Base-by-base conservation (phyloP, 2,329 filamentous ascomycete species). In the Emmonsia crescens region DNA sequence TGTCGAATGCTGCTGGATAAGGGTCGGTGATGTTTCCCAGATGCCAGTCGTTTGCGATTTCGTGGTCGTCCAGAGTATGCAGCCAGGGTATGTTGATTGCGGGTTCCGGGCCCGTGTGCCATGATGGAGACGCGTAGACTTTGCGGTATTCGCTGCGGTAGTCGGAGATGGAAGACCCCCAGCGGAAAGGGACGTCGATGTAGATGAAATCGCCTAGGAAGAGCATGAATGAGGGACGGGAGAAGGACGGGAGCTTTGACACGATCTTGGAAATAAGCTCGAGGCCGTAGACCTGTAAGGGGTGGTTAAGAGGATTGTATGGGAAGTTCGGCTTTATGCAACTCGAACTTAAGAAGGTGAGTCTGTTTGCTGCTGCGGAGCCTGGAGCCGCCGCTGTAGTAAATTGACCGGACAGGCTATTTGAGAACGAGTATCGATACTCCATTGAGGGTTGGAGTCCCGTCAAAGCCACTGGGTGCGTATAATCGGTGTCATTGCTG, bases 31-130 rank as follows among this genome's bases (percentile, higher is more conserved):
- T 87, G 71, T 93, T 94, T 21, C 83, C 80, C 63, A 88, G 85
- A 36, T 74, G 74, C 91, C 92, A 97, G 75, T 97, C 94, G 68
- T 99, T 97, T 5, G 84, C 83, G 64, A 99, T 96, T 72, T 99
- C 94, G 70, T 99, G 94, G 72, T 99, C 94, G 71, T 99, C 94
- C 6, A 96, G 83, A 1, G 96, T 92, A 70, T 99, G 94, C 52
- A 97, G 90, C 94, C 94, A 99, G 68, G 92, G 95, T n/a, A 97
- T 79, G 57, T 74, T 68, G 29, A 75, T 71, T 29, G 73, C 70
- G 61, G 91, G 86, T 12, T 89, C 85, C 0, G 85, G 78, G 0
- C 83, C 63, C 24, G 66, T 62, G 16, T 65, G 80, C 94, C 94
- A 99, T 66, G 96, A 93, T 0, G 93, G 93, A 2, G 92, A 96